Conservation (phyloP, 1,284 basidiomycete species). For the Melampsora americana region DNA sequence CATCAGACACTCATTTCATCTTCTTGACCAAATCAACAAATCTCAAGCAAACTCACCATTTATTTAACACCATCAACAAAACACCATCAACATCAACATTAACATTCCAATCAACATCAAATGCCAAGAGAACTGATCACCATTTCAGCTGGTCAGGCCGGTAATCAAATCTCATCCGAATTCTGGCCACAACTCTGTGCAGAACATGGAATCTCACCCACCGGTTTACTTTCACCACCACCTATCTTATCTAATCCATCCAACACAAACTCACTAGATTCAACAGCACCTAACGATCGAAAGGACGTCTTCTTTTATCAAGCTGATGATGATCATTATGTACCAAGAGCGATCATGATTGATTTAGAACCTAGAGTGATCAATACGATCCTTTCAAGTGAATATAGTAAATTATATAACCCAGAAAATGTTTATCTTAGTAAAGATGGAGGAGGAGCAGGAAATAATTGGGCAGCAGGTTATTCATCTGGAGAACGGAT, state of each 20-base stretch:
- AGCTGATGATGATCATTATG: slow-evolving; percentile 98
- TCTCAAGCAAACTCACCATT: no score
- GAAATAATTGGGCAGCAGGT: slow-evolving; percentile 98
- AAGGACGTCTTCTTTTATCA: slow-evolving; percentile 99
- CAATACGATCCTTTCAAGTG: slow-evolving; percentile 86
- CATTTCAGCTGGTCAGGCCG: slow-evolving; percentile 87
- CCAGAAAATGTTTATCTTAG: slow-evolving; percentile 96
- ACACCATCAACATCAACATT: background rate
- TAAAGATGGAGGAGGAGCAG: slow-evolving; percentile 93
- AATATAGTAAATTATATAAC: slow-evolving; percentile 91
- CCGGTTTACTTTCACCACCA: slow-evolving; percentile 58
- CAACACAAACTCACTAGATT: slow-evolving; percentile 2
- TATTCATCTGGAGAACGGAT: slow-evolving; percentile 79
- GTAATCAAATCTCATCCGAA: slow-evolving; percentile 89
- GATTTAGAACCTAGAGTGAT: slow-evolving; percentile 98
- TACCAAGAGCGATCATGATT: slow-evolving; percentile 90
- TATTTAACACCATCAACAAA: no score
- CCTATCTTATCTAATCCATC: slow-evolving; percentile 3
- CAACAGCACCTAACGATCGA: slow-evolving; percentile 61
- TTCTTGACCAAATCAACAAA: no score
- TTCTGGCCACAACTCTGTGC: slow-evolving; percentile 95
- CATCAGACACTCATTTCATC: no score
- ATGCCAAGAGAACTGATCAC: slow-evolving; percentile 87
- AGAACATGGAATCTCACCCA: slow-evolving; percentile 90
- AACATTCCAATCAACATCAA: slow-evolving; percentile 6